Base-by-base conservation (phyloP, 2,329 filamentous ascomycete species). In the Fusarium coffeatum region DNA sequence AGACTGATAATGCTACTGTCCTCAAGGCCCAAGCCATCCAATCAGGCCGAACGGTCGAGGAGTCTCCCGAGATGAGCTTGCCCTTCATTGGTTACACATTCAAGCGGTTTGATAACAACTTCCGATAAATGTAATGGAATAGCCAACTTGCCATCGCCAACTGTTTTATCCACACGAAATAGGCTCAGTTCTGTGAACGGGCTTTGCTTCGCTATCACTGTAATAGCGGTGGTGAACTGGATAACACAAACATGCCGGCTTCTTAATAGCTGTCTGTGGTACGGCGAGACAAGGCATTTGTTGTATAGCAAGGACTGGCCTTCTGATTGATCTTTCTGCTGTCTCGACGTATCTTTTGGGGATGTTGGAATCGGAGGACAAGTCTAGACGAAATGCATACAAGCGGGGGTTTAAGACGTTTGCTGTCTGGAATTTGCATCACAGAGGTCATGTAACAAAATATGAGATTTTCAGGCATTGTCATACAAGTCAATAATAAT, bases 1-100 rank as follows among this genome's bases (percentile, higher is more conserved):
- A 98, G 84, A 95, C 94, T 58, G 94, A 98, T 80, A 97, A 94
- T 70, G 93, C 92, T 59, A 96, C 94, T 25, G 87, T 93, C 71
- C 88, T 97, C 76, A 92, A 93, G 79, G 93, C 93, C 22, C 93
- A 97, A 80, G 93, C 93, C 51, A 87, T 91, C 69, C 90, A 91
- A 65, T 87, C 90, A 75, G 89, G 89, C 54, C 86, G 86, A 73
- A 80, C 80, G 69, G 84, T 87, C 12, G 93, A 95, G 73, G 92
- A 97, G 79, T 91, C 93, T 69, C 93, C 94, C 6, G 95, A 97
- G 82, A 94, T 98, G 89, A 97, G 93, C 82, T 83, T 99, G 82
- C 96, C 96, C 5, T 99, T 83, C 66, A 82, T 83, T 60, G 81
- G 81, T 42, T 83, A 83, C 74, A 83, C 96, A 11, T 99, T 98